These are phyloP conservation scores for Ascochyta clinopodiicola DNA, from an alignment of 2,329 filamentous ascomycete species.

Conservation along the genomic window DNA sequence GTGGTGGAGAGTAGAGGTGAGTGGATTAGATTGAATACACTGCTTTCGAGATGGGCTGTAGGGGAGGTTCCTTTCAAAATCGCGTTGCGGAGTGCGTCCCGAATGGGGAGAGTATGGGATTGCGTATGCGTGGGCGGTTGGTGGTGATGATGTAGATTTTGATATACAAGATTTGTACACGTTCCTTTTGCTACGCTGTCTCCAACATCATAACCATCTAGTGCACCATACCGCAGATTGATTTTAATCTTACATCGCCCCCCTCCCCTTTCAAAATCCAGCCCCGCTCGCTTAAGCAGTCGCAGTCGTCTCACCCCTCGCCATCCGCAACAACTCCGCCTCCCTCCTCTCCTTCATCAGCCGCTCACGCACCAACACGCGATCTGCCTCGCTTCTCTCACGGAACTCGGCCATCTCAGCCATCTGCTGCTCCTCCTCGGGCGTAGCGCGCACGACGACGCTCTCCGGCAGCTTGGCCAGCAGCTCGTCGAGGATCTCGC, in stretches of 20 bases:
- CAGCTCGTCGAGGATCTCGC: slow-evolving; percentile 68
- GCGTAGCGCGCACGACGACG: slow-evolving; percentile 60
- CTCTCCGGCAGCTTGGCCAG: slow-evolving; percentile 68
- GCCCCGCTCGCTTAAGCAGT: slow-evolving; percentile 1
- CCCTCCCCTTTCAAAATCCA: no score
- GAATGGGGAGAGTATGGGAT: background rate
- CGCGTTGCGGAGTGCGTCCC: no score
- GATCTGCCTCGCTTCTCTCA: slow-evolving; percentile 61
- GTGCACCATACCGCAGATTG: no score
- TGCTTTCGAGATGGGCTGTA: no score
- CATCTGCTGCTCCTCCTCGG: slow-evolving; percentile 66
- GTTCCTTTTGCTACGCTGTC: background rate
- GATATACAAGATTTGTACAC: background rate
- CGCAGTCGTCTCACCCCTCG: slow-evolving; percentile 51
- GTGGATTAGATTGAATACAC: no score
- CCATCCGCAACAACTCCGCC: slow-evolving; percentile 63
- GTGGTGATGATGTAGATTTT: no score
- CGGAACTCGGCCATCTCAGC: slow-evolving; percentile 62
- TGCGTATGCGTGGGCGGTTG: background rate
- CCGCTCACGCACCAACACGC: slow-evolving; percentile 59
- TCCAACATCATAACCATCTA: no score
- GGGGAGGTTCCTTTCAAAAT: no score
- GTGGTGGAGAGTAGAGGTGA: no score
- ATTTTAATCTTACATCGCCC: background rate
- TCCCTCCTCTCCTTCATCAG: slow-evolving; percentile 67